Percentiles rank a stretch among this genome's conserved stretches.
These are phyloP conservation scores for Dendrothele bispora DNA, from an alignment of 768 basidiomycete genomes.

Conservation along the genomic window DNA sequence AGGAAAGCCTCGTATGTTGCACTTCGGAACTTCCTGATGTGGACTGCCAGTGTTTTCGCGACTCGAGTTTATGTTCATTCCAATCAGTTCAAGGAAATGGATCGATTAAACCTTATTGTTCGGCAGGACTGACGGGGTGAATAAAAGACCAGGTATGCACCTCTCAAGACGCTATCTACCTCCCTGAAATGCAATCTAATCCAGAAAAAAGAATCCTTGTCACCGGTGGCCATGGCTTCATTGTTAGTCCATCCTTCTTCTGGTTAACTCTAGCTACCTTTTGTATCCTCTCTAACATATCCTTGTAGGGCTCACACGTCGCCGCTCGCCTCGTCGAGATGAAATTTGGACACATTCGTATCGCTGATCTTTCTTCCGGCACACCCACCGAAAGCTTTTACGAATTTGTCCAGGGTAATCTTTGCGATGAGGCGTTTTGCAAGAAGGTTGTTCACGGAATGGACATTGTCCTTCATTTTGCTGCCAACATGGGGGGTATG, in stretches of 20 bases:
- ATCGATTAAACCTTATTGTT: too few relatives aligned
- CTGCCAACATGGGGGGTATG: constrained; percentile 68
- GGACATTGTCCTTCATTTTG: constrained; percentile 52
- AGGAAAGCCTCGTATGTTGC: too few relatives aligned
- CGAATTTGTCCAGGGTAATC: constrained; percentile 43
- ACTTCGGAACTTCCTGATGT: too few relatives aligned
- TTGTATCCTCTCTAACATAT: too few relatives aligned
- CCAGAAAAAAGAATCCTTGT: constrained; percentile 30
- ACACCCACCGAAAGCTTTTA: constrained; percentile 24
- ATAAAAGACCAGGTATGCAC: too few relatives aligned
- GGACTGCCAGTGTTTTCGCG: too few relatives aligned
- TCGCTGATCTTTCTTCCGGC: constrained; percentile 38
- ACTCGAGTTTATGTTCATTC: too few relatives aligned
- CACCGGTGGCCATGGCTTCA: constrained; percentile 54
- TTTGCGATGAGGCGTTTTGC: constrained; percentile 43
- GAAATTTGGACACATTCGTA: constrained; percentile 35
- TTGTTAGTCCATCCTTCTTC: constrained; percentile 34
- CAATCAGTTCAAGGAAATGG: too few relatives aligned
- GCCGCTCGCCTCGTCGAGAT: constrained; percentile 34
- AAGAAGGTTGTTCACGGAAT: constrained; percentile 37
- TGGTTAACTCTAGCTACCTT: neutral
- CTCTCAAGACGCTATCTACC: too few relatives aligned
- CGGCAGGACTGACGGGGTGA: too few relatives aligned
- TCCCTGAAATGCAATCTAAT: neutral
- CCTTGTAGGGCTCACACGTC: constrained; percentile 49